Percentiles rank a stretch among this genome's conserved stretches.
These are phyloP conservation scores for Penicillium maclennaniae DNA, from an alignment of 495 filamentous ascomycete species.

Conservation along the genomic window DNA sequence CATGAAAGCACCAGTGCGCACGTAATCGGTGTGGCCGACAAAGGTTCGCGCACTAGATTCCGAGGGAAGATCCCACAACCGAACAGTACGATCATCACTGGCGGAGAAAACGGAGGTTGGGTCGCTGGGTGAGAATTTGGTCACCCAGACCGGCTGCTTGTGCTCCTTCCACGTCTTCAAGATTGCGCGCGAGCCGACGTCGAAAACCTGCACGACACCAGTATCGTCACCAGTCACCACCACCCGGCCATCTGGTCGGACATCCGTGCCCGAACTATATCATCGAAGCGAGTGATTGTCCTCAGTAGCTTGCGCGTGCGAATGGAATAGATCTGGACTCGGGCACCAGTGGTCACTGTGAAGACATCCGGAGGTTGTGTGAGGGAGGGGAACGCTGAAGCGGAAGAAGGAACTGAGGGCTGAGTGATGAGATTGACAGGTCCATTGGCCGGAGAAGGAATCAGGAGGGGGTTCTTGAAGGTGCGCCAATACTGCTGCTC, in stretches of 20 bases:
- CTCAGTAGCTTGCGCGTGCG: slow-evolving; percentile 84
- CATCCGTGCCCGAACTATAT: slow-evolving; percentile 80
- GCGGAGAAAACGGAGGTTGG: slow-evolving; percentile 79
- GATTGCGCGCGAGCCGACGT: slow-evolving; percentile 81
- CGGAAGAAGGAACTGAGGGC: slow-evolving; percentile 53
- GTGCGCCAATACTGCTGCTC: slow-evolving; percentile 94
- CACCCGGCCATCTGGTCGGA: slow-evolving; percentile 83
- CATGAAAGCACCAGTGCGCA: slow-evolving; percentile 81
- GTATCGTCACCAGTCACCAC: slow-evolving; percentile 86
- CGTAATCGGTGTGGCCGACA: slow-evolving; percentile 89
- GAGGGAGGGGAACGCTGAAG: slow-evolving; percentile 44
- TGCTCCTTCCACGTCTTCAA: slow-evolving; percentile 95
- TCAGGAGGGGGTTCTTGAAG: slow-evolving; percentile 81
- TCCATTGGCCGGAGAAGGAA: slow-evolving; percentile 80
- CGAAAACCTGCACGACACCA: slow-evolving; percentile 91
- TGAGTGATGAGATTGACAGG: slow-evolving; percentile 86
- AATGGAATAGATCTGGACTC: slow-evolving; percentile 88
- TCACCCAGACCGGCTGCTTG: slow-evolving; percentile 90
- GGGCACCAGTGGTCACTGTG: slow-evolving; percentile 84
- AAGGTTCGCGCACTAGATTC: slow-evolving; percentile 71
- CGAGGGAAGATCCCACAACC: slow-evolving; percentile 88
- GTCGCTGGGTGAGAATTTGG: slow-evolving; percentile 81
- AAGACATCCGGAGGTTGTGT: slow-evolving; percentile 67
- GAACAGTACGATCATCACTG: slow-evolving; percentile 86
- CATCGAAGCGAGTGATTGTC: slow-evolving; percentile 88